Conservation (phyloP, 208 protist genomes). For the Endotrypanum monterogeii region DNA sequence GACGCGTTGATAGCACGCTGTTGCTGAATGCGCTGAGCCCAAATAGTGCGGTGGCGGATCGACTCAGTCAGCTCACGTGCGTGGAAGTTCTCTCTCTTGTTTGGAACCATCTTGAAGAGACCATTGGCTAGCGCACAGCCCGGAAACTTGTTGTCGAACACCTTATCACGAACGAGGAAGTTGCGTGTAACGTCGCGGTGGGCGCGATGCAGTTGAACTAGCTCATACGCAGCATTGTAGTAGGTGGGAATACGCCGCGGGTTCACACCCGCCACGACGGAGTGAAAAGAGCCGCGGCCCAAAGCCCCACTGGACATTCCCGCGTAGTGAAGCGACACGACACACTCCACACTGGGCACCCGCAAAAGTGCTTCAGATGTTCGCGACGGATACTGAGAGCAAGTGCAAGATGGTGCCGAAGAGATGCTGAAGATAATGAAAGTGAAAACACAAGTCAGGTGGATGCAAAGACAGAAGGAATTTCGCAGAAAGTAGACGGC, state of each 20-base stretch:
- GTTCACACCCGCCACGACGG: constrained; percentile 70
- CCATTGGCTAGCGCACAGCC: constrained; percentile 76
- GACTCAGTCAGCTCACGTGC: constrained; percentile 75
- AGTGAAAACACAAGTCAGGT: not conserved
- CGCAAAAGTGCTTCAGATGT: not conserved
- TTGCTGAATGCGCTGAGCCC: constrained; percentile 78
- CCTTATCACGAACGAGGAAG: constrained; percentile 83
- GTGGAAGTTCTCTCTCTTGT: constrained; percentile 76
- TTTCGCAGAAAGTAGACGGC: not conserved
- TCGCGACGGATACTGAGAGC: not conserved
- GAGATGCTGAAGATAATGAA: not conserved
- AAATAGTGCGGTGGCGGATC: constrained; percentile 82
- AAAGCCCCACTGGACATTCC: constrained; percentile 79
- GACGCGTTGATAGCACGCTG: constrained; percentile 80
- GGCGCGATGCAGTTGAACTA: constrained; percentile 79
- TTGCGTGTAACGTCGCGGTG: constrained; percentile 70
- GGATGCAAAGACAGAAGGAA: not conserved
- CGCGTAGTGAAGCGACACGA: constrained; percentile 9
- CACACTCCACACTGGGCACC: not conserved
- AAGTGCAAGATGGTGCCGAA: not conserved
- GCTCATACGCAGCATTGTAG: constrained; percentile 73
- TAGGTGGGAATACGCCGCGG: constrained; percentile 59
- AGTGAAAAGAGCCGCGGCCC: constrained; percentile 82
- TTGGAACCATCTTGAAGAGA: constrained; percentile 87
- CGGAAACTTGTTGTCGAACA: constrained; percentile 93